Conservation (phyloP, 2,329 filamentous ascomycete genomes). For the Alternaria sp. region DNA sequence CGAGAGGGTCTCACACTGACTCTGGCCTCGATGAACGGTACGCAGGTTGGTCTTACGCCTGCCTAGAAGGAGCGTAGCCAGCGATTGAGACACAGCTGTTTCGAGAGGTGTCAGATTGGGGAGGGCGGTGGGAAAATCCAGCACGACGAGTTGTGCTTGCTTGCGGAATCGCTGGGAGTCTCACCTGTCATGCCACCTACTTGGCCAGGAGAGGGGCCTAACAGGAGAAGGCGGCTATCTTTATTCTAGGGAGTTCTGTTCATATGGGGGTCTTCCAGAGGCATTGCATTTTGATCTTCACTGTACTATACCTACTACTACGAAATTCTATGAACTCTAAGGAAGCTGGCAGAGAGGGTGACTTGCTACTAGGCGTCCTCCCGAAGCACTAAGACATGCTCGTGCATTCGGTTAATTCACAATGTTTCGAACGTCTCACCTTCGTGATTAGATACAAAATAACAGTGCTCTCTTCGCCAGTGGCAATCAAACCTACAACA, state of each 20-base stretch:
- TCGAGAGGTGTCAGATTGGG: constrained; percentile 9
- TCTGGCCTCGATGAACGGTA: constrained; percentile 34
- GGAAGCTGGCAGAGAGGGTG: neutral
- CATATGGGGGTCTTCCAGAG: neutral
- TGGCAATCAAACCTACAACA: neutral
- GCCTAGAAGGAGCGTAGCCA: constrained; percentile 20
- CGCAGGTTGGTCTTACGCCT: constrained; percentile 37
- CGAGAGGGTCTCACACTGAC: constrained; percentile 41
- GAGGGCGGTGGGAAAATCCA: neutral
- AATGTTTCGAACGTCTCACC: neutral
- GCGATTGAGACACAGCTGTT: constrained; percentile 6
- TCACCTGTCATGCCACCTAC: neutral
- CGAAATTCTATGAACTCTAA: neutral
- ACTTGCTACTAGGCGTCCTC: neutral
- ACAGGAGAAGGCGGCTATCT: constrained; percentile 5
- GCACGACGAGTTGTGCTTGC: constrained; percentile 13
- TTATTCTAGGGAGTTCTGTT: neutral
- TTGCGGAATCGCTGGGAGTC: constrained; percentile 3
- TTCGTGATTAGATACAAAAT: neutral
- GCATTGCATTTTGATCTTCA: neutral
- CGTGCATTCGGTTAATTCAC: neutral
- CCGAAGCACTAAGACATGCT: neutral
- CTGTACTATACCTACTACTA: neutral
- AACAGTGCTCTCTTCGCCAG: neutral
- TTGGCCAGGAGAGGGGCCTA: neutral